Evolutionary conservation across 2,329 filamentous ascomycete species (phyloP), one percentile per base, ranked within the genome.

Genomic region (Diaporthe sp.): DNA sequence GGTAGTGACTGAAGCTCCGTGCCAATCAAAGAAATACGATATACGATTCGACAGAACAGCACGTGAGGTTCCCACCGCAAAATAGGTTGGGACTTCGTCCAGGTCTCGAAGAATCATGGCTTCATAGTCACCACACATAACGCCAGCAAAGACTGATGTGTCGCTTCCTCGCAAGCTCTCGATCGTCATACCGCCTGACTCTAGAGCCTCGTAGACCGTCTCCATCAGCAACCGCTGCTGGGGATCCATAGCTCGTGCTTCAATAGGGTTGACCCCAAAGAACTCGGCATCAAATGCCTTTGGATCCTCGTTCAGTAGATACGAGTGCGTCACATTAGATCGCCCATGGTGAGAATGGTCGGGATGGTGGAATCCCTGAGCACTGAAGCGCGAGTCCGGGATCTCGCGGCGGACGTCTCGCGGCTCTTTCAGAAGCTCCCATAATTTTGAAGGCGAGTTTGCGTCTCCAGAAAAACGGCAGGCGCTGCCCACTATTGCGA

Each of bases 381-480:
- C 72, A 28, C 78, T 76, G 65, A 81, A 82, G 15, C 81, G 79
- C 28, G 42, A 22, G 17, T 37, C 61, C 1, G 75, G 73, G n/a
- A 82, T 77, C 20, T 78, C 63, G 34, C 67, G 74, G 34, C 60
- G 55, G 4, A 82, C 67, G 57, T 81, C 80, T 57, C 67, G 76
- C 1, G 74, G 74, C 13, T 55, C 79, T 80, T 37, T 73, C 37
- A 83, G 80, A 20, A 85, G 76, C 1, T 84, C 78, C 84, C 85
- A 86, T 5, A 86, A 79, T 75, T 81, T 80, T 2, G 83, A 83
- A 3, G 84, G 82, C 5, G 81, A 81, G 20, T 76, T 80, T 1
- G 82, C 42, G 12, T 37, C 79, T 4, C 85, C 85, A 9, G 85
- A 82, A 39, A 86, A 85, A 10, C 84, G 82, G 77, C 85, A 86